Percentiles rank a stretch among this genome's conserved stretches.
Conservation (phyloP, 345 rosid genomes). For the Populus euphratica region DNA sequence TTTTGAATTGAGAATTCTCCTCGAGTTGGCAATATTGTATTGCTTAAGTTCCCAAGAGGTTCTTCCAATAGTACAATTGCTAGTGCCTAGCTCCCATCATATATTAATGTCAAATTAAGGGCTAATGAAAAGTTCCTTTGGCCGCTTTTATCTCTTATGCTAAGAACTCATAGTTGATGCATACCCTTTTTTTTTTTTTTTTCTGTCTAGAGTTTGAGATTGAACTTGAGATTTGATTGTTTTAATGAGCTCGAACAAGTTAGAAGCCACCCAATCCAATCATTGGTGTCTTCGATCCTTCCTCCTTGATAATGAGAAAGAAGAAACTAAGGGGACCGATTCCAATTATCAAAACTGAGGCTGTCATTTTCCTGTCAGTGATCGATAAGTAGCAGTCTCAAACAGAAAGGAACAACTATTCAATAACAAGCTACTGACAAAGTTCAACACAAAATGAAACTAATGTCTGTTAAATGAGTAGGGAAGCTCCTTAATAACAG, state of each 20-base stretch:
- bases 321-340: too few relatives aligned
- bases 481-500: neutral
- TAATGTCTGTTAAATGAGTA: neutral
- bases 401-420: neutral
- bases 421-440: neutral
- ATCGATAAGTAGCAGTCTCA: neutral
- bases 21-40: too few relatives aligned
- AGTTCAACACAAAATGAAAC: neutral
- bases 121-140: neutral
- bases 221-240: neutral
- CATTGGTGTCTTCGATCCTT: neutral
- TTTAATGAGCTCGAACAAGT: neutral
- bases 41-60: neutral
- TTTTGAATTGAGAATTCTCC: too few relatives aligned
- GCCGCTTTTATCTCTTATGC: neutral
- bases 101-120: neutral
- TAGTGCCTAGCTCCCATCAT: neutral
- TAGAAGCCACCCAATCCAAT: neutral
- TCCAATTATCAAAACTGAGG: neutral
- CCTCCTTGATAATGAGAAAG: neutral
- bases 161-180: neutral
- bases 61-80: neutral
- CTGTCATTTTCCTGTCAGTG: neutral
- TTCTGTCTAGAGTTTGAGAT: neutral
- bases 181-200: neutral